Evolutionary conservation across 768 basidiomycete genomes (phyloP), one percentile per base, ranked within the genome.

Genomic region (Galerina sulciceps): DNA sequence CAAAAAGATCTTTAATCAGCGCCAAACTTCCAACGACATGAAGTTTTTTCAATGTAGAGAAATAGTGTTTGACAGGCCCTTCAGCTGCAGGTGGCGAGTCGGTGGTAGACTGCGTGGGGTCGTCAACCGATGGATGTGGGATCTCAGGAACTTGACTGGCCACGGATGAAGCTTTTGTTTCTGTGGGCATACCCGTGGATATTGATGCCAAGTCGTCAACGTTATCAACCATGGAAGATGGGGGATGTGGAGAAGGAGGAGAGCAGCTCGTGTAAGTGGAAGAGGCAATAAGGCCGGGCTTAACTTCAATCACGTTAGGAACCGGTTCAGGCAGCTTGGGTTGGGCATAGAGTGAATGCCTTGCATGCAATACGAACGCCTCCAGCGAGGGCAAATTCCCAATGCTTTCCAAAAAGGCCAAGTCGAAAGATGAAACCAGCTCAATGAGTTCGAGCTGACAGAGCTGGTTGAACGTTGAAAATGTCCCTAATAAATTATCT

Each of bases 371-470:
- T 11, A 54, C 14, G 22, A 63, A 18, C 5, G 31, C 20, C 15
- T 60, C 58, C 13, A 60, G 6, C 2, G 26, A 17, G 1, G 52
- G 50, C 53, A 63, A 22, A 6, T 1, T 14, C 5, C 55, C 55
- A 31, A 59, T 22, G 3, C 10, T 17, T 22, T 60, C 43, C 31
- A 60, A 50, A 42, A 60, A 42, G 14, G 31, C 15, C 40, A 50
- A 57, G 34, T 59, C 45, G 17, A 63, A 9, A 3, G 58, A 53
- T 6, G 44, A 9, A 2, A 34, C 20, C 9, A 36, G 20, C 10
- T 55, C 35, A 4, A 45, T 50, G 22, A 60, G 14, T 36, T 59
- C 42, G 42, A 63, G 55, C 8, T 56, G 22, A 6, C 38, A 31
- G 5, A 63, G 45, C 13, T 60, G 34, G 6, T 22, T 15, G 47